Evolutionary conservation across 2,329 filamentous ascomycete genomes (phyloP).

Genomic region (Fusarium napiforme): DNA sequence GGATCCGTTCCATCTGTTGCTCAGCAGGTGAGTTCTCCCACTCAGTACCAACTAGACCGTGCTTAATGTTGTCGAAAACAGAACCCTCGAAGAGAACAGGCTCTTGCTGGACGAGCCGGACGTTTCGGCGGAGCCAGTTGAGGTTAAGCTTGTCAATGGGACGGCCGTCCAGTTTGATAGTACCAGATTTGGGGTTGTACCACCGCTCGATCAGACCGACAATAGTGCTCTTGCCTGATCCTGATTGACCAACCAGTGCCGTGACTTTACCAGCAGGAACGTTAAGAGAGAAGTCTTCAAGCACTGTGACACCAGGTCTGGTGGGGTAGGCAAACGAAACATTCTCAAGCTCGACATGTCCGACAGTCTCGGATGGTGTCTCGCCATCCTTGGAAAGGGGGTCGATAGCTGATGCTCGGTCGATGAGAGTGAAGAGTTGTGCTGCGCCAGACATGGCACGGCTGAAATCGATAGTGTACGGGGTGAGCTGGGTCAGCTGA

Average conservation of each 20-base stretch:
- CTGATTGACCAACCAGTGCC: constrained; percentile 53
- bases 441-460: constrained; percentile 51
- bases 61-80: constrained; percentile 66
- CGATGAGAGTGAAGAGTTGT: constrained; percentile 53
- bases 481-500: constrained; percentile 51
- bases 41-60: constrained; percentile 58
- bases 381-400: constrained; percentile 50
- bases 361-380: constrained; percentile 44
- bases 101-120: constrained; percentile 55
- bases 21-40: constrained; percentile 53
- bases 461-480: constrained; percentile 53
- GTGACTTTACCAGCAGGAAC: constrained; percentile 59
- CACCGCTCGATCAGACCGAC: constrained; percentile 54
- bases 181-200: constrained; percentile 51
- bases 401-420: constrained; percentile 51
- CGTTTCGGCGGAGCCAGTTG: constrained; percentile 52
- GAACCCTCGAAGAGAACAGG: constrained; percentile 58
- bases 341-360: constrained; percentile 53
- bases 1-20: constrained; percentile 56
- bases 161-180: constrained; percentile 51
- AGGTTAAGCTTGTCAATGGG: constrained; percentile 51
- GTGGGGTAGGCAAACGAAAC: constrained; percentile 59
- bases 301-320: constrained; percentile 54
- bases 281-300: constrained; percentile 55
- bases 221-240: constrained; percentile 55